These are phyloP conservation scores for Apophysomyces trapeziformis DNA, from an alignment of 371 early-diverging fungal genomes.

Conservation along the genomic window DNA sequence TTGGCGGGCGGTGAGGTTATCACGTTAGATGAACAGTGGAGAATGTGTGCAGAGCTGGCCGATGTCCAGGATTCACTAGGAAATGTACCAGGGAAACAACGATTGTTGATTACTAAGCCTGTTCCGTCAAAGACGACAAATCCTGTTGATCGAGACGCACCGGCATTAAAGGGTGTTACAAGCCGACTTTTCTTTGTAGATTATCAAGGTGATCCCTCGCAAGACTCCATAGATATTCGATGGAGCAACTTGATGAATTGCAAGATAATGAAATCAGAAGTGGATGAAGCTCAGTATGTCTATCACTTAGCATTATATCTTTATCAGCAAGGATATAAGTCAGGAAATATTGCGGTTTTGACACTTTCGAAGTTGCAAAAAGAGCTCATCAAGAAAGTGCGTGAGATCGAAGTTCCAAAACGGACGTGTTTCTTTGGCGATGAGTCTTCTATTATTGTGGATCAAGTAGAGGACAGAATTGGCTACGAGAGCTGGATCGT, in stretches of 20 bases:
- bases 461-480: constrained; percentile 24
- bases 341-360: constrained; percentile 24
- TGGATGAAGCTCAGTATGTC: constrained; percentile 38
- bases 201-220: constrained; percentile 11
- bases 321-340: constrained; percentile 34
- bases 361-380: constrained; percentile 28
- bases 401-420: constrained; percentile 23
- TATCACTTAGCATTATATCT: constrained; percentile 41
- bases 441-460: constrained; percentile 16
- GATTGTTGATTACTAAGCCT: constrained; percentile 22
- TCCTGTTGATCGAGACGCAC: constrained; percentile 6
- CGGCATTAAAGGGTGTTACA: constrained; percentile 24
- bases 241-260: constrained; percentile 6
- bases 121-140: constrained; percentile 18
- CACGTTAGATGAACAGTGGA: constrained; percentile 46
- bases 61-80: constrained; percentile 15
- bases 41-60: constrained; percentile 37
- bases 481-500: constrained; percentile 33
- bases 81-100: background rate
- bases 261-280: constrained; percentile 19
- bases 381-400: constrained; percentile 19
- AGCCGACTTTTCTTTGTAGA: constrained; percentile 35
- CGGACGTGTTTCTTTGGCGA: constrained; percentile 20
- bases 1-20: constrained; percentile 27
- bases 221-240: background rate